Conservation (phyloP, 257 asterid genomes). For the Vinca minor region DNA sequence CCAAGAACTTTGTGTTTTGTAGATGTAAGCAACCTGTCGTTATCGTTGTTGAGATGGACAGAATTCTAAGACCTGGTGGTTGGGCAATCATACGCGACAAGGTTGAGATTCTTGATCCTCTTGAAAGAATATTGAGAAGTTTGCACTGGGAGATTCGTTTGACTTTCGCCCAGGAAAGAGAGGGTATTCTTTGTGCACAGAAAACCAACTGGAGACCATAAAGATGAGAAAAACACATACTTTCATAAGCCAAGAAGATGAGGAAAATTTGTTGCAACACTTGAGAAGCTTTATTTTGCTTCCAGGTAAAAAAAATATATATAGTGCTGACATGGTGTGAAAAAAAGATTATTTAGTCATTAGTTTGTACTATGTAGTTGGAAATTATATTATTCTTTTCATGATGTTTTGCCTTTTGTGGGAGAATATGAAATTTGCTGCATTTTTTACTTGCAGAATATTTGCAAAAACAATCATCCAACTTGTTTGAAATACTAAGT, state of each 20-base stretch:
- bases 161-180: conserved; percentile 63
- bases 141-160: conserved; percentile 86
- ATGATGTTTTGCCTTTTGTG: no score
- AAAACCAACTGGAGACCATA: conserved; percentile 83
- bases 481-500: no score
- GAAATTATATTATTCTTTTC: no score
- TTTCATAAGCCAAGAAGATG: background rate
- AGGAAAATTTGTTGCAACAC: background rate
- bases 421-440: background rate
- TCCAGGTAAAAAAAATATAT: no score
- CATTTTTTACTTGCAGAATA: no score
- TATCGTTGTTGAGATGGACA: conserved; percentile 84
- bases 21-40: conserved; percentile 79
- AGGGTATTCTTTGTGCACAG: conserved; percentile 77
- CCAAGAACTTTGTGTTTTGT: conserved; percentile 13
- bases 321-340: background rate
- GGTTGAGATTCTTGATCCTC: conserved; percentile 67
- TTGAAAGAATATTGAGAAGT: conserved; percentile 62
- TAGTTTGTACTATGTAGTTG: background rate
- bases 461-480: no score
- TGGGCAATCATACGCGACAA: conserved; percentile 85
- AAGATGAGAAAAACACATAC: background rate
- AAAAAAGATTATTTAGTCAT: background rate
- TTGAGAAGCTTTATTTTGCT: background rate
- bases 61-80: conserved; percentile 78